phyloP scores from a whole-genome alignment of 345 rosid species.

The Populus nigra region DNA sequence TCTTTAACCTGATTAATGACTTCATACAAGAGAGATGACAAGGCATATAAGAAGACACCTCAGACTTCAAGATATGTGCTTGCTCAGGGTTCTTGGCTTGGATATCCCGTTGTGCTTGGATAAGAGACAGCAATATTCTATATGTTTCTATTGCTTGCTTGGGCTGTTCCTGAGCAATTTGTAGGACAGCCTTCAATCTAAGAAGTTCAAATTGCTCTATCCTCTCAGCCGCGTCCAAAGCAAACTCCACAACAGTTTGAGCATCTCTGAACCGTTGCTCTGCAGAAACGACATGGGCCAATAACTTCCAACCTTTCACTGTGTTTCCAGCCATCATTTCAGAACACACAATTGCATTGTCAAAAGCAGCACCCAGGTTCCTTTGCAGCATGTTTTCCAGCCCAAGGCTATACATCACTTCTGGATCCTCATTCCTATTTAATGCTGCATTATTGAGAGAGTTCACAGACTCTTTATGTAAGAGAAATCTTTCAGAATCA shows the following conservation, averaged over 20 bases:
- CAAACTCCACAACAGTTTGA: constrained; percentile 60
- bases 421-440: constrained; percentile 49
- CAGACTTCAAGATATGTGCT: constrained; percentile 23
- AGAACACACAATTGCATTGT: constrained; percentile 56
- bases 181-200: constrained; percentile 75
- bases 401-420: constrained; percentile 53
- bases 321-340: constrained; percentile 52
- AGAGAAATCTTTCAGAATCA: constrained; percentile 62
- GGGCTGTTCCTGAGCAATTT: constrained; percentile 75
- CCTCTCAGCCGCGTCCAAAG: constrained; percentile 70
- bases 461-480: constrained; percentile 57
- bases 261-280: constrained; percentile 73
- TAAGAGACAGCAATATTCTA: constrained; percentile 65
- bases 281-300: constrained; percentile 68
- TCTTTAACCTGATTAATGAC: not conserved
- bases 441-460: constrained; percentile 59
- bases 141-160: constrained; percentile 87
- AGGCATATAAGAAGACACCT: constrained; percentile 37
- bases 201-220: constrained; percentile 70
- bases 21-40: not conserved
- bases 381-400: constrained; percentile 84
- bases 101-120: constrained; percentile 66
- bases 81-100: constrained; percentile 35
- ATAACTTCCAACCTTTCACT: constrained; percentile 71
- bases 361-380: constrained; percentile 69